Evolutionary conservation across 495 filamentous ascomycete species (phyloP).

Genomic region (Cryomyces minteri): DNA sequence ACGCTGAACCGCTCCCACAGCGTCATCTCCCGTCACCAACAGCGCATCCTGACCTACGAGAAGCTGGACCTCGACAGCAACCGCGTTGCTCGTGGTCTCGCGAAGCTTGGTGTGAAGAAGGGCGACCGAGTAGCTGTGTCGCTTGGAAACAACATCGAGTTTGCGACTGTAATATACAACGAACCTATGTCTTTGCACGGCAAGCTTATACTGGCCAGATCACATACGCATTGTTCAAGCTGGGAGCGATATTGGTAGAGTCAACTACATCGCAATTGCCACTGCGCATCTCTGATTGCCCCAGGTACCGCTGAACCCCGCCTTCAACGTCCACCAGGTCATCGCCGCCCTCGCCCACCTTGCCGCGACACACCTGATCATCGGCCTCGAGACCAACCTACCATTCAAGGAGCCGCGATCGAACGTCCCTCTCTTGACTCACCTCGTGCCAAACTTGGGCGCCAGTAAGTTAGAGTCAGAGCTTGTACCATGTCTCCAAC

Average conservation of each 20-base stretch:
- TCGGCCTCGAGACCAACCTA: conserved; percentile 71
- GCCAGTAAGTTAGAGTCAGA: conserved; percentile 37
- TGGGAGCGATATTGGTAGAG: conserved; percentile 68
- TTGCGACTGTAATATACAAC: conserved; percentile 37
- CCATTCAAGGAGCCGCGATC: conserved; percentile 60
- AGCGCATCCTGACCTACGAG: conserved; percentile 47
- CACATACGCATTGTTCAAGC: conserved; percentile 82
- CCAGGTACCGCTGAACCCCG: conserved; percentile 76
- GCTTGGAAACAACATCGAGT: conserved; percentile 72
- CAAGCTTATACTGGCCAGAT: conserved; percentile 16
- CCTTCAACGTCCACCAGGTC: conserved; percentile 69
- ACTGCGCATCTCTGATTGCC: neutral
- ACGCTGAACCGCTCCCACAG: conserved; percentile 18
- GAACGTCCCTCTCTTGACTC: conserved; percentile 50
- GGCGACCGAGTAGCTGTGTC: conserved; percentile 76
- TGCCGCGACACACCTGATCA: conserved; percentile 54
- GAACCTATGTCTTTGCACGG: neutral
- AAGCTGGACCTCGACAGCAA: conserved; percentile 60
- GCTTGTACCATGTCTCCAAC: conserved; percentile 46
- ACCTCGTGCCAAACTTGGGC: conserved; percentile 42
- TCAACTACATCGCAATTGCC: no score
- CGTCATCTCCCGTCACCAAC: conserved; percentile 48
- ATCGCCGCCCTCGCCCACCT: conserved; percentile 63
- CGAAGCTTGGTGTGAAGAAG: conserved; percentile 57
- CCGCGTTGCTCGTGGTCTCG: conserved; percentile 52